Percentiles rank a stretch among this genome's conserved stretches.
phyloP scores from a whole-genome alignment of 2,329 filamentous ascomycete genomes.

The Penicillium sp. region DNA sequence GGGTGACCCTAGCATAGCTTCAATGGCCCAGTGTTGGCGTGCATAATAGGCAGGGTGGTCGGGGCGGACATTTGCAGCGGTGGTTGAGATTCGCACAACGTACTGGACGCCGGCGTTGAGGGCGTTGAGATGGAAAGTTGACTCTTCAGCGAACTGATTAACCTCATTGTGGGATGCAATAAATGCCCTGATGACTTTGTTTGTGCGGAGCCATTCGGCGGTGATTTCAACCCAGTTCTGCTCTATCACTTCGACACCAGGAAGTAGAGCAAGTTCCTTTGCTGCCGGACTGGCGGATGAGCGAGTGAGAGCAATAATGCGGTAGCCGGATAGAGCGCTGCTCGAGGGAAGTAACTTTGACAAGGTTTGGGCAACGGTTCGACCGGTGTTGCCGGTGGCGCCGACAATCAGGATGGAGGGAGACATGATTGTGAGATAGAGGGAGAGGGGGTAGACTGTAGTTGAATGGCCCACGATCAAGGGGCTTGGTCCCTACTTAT shows the following conservation, averaged over 20 bases:
- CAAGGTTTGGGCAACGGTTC: constrained; percentile 27
- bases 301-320: constrained; percentile 35
- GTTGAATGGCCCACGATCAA: too few species aligned
- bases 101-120: constrained; percentile 41
- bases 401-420: constrained; percentile 38
- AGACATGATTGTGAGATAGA: constrained; percentile 26
- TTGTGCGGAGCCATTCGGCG: constrained; percentile 40
- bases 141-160: constrained; percentile 42
- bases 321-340: constrained; percentile 15
- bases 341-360: constrained; percentile 22
- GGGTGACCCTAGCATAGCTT: constrained; percentile 35
- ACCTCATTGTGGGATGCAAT: constrained; percentile 41
- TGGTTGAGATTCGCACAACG: constrained; percentile 45
- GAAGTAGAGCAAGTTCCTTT: constrained; percentile 29
- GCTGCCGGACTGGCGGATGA: constrained; percentile 22
- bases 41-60: constrained; percentile 37
- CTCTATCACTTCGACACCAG: constrained; percentile 36
- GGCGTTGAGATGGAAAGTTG: constrained; percentile 35
- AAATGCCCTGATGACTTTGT: constrained; percentile 38
- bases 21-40: constrained; percentile 44
- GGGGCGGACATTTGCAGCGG: constrained; percentile 36
- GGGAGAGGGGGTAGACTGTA: not conserved
- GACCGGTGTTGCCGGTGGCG: constrained; percentile 42
- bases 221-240: constrained; percentile 40
- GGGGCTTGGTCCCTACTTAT: too few species aligned